phyloP scores from a whole-genome alignment of 2,329 filamentous ascomycete species.

The Magnaporthiopsis incrustans region DNA sequence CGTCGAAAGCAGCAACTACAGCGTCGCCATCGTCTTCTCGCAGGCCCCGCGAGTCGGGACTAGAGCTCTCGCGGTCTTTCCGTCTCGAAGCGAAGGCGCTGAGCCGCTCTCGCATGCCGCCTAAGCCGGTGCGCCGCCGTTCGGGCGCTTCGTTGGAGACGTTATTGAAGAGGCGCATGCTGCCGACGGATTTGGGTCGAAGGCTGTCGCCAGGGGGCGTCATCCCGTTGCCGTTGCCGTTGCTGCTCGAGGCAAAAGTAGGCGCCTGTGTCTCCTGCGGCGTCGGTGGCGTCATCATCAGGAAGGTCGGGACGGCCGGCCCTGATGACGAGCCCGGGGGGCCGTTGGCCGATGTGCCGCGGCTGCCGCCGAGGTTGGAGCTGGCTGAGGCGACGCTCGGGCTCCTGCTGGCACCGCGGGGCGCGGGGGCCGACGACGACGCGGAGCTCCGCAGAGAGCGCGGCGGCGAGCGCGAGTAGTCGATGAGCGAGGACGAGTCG shows the following conservation, averaged over 20 bases:
- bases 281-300: slow-evolving; percentile 41
- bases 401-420: slow-evolving; percentile 40
- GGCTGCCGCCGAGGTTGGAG: slow-evolving; percentile 27
- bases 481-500: slow-evolving; percentile 48
- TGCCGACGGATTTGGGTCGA: slow-evolving; percentile 14
- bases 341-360: slow-evolving; percentile 6
- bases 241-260: slow-evolving; percentile 10
- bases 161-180: not conserved
- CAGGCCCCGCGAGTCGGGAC: not conserved
- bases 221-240: slow-evolving; percentile 3
- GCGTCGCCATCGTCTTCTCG: slow-evolving; percentile 2
- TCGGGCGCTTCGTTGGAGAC: slow-evolving; percentile 4
- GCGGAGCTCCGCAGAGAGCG: slow-evolving; percentile 42
- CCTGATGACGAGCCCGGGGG: not conserved
- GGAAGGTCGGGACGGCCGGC: slow-evolving; percentile 26
- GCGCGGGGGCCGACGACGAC: slow-evolving; percentile 37
- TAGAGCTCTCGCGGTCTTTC: slow-evolving; percentile 14
- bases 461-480: slow-evolving; percentile 47
- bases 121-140: slow-evolving; percentile 12
- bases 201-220: slow-evolving; percentile 13
- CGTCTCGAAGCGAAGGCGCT: slow-evolving; percentile 18
- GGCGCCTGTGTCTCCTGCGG: slow-evolving; percentile 19
- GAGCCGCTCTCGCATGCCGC: slow-evolving; percentile 17
- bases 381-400: slow-evolving; percentile 43
- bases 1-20: not conserved